These are phyloP conservation scores for Fagopyrum tataricum DNA, from an alignment of 148 eudicot genomes.

Conservation along the genomic window DNA sequence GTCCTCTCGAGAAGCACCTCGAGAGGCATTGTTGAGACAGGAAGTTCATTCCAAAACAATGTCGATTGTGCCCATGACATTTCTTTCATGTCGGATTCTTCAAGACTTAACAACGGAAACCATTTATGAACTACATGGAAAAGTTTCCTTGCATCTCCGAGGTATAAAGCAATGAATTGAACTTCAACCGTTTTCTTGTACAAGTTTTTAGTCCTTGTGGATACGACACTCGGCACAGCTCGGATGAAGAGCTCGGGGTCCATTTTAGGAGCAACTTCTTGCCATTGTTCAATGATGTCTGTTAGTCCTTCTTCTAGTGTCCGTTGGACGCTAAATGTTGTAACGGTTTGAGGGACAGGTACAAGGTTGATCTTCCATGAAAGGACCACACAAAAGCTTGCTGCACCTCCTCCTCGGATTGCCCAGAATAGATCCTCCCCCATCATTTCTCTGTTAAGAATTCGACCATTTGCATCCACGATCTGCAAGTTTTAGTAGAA, in stretches of 20 bases:
- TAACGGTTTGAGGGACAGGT: slow-evolving; percentile 18
- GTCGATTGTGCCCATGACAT: slow-evolving; percentile 8
- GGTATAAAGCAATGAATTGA: background rate
- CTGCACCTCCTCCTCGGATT: slow-evolving; percentile 32
- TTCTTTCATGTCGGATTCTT: background rate
- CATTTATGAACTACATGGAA: background rate
- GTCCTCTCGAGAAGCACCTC: background rate
- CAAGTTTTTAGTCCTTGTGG: background rate
- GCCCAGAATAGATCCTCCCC: slow-evolving; percentile 42
- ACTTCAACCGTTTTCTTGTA: background rate
- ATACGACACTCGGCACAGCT: background rate
- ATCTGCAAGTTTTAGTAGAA: background rate
- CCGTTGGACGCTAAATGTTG: background rate
- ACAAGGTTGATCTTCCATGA: slow-evolving; percentile 28
- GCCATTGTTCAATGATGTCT: slow-evolving; percentile 13
- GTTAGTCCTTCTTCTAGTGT: background rate
- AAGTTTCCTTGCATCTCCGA: background rate
- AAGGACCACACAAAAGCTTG: slow-evolving; percentile 28
- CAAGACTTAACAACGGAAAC: background rate
- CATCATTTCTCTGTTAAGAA: slow-evolving; percentile 22
- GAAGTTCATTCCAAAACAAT: background rate
- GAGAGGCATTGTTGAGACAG: background rate
- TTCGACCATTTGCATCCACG: slow-evolving; percentile 22
- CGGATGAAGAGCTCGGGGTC: slow-evolving; percentile 2
- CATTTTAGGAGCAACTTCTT: background rate